Base-by-base conservation (phyloP, 2,329 filamentous ascomycete species). In the Oidium heveae region DNA sequence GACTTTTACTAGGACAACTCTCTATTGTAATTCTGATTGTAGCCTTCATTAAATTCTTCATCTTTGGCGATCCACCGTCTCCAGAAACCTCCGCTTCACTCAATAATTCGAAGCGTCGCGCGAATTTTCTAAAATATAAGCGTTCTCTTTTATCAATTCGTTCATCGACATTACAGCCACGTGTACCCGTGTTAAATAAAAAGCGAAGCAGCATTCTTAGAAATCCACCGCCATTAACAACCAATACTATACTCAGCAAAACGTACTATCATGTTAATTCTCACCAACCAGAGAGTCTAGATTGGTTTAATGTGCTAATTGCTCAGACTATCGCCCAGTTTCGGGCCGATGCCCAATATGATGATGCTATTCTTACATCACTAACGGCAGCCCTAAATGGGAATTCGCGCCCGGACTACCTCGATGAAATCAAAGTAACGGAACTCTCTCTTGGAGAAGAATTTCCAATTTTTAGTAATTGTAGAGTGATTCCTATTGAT, bases 11-110 rank as follows among this genome's bases (percentile, higher is more conserved):
- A 34, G 91, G 91, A 52, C 91, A 98, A 68, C 74, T 98, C 53
- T 94, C 87, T 1, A 84, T 98, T 49, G 85, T 94, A 15, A 71
- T 96, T 24, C 74, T 98, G 41, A 79, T 98, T 58, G 88, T 87
- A 59, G 86, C 84, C 61, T 96, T 98, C 69, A 96, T 98, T 68
- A 94, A 94, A 67, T 98, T 95, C 77, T 98, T 98, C 76, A 96
- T 98, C 65, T 96, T 98, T 65, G 91, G 91, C 62, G 91, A 96
- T 65, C 80, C 86, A 5, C 86, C 87, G 0, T 86, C 84, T 1
- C 75, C 86, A 57, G 87, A 94, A 59, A 79, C 82, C 55, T 85
- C 83, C 20, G 85, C 86, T 13, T 74, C 85, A 8, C 71, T 83
- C 46, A 79, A 84, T 60, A 85, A 84, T 56, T 81, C 82, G 12